Base-by-base conservation (phyloP, 192 early-diverging fungal species). In the Lobosporangium transversale region DNA sequence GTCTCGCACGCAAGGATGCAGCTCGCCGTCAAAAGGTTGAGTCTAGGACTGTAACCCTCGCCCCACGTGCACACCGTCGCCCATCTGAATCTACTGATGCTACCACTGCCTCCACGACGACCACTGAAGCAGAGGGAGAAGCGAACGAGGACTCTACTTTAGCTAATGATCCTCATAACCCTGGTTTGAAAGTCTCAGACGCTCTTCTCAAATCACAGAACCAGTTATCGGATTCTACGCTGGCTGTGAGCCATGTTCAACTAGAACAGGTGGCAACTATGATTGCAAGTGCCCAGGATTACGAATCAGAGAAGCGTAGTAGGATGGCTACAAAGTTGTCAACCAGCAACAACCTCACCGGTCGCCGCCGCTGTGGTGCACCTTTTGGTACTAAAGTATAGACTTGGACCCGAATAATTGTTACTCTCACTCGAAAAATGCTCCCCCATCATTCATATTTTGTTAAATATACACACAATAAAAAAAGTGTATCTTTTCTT, bases 21-120 rank as follows among this genome's bases (percentile, higher is more conserved):
- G 73, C 29, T 15, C 73, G 73, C 15, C 73, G 73, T 42, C 73
- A 76, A 45, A 66, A 62, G 53, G 59, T 76, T 36, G 73, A 76
- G 21, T 76, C 73, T 18, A 59, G 73, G 8, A 50, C 73, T 15
- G 65, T 76, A 27, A 62, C 53, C 29, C 64, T 76, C 5, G 12
- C 57, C 3, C 53, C 73, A 0, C 63, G 64, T 10, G 31, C 64
- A 0, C 36, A 53, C 4, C 50, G 52, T 42, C 64, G 61, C 11
- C 69, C 43, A 0, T 33, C 49, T 17, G 45, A 55, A 9, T 23
- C 9, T 1, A 7, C 12, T 2, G 36, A 36, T 29, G 12, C 24
- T 24, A 37, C 54, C 14, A 54, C 45, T 2, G 68, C 7, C 21
- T 24, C n/a, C 31, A 4, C 58, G 31, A 5, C 50, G 23, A 20